Base-by-base conservation (phyloP, 1,284 basidiomycete genomes). In the Psilocybe mexicana region DNA sequence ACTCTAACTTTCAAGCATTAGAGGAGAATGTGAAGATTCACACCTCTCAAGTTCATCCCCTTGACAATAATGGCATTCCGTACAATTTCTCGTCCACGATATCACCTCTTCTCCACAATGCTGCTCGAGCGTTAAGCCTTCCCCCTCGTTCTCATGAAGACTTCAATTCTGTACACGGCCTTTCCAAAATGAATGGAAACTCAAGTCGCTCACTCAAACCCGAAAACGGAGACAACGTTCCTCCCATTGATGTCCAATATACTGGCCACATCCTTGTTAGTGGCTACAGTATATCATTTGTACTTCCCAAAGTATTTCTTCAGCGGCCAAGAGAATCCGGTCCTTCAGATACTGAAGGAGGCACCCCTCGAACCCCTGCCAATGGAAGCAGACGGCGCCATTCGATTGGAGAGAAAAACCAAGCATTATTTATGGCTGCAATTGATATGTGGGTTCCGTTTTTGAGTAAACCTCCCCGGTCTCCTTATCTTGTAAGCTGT, bases 1-100 rank as follows among this genome's bases (percentile, higher is more conserved):
- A 43, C 35, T 60, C 25, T 58, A 35, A 26, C 26, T 12, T 47
- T 30, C 7, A 48, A 33, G 43, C 47, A 46, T 48, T 66, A 89
- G 90, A 92, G 84, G 88, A 88, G 61, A 90, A 88, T 65, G 72
- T 92, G 55, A 90, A 88, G 69, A 81, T 92, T 49, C 68, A 88
- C 46, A 79, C 81, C 14, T 86, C 85, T 10, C 81, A 87, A 67
- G 82, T 90, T 2, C 90, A 92, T 65, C 90, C 90, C 8, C 75
- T 92, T 26, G 87, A 92, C 70, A 74, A 71, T 54, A 81, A 82
- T 60, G 88, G 86, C 5, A 79, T 78, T 2, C 90, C 90, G 2
- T 92, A 90, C 72, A 82, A 83, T 66, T 92, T 91, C 70, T 87
- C 87, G 1, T 80, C 86, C 0, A 72, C 79, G 1, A 70, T 79